These are phyloP conservation scores for Populus hybrid DNA, from an alignment of 441 rosid species.

Conservation along the genomic window DNA sequence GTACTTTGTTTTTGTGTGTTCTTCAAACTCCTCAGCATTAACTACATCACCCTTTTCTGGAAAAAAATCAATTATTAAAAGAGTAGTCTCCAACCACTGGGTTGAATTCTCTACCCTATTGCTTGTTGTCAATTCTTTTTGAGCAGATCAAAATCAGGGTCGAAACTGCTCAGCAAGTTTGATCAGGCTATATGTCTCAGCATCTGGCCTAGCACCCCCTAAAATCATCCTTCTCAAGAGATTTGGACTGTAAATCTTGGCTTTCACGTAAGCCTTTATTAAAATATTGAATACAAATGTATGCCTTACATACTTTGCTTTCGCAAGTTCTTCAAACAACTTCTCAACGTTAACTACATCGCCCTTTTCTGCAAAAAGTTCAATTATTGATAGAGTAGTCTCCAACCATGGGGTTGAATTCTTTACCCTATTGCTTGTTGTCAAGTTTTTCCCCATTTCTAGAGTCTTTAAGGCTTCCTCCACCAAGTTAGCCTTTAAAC, in stretches of 20 bases:
- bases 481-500: slow-evolving; percentile 55
- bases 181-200: slow-evolving; percentile 80
- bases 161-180: slow-evolving; percentile 60
- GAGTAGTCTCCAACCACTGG: slow-evolving; percentile 81
- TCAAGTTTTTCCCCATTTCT: slow-evolving; percentile 44
- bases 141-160: slow-evolving; percentile 22
- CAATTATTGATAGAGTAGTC: slow-evolving; percentile 63
- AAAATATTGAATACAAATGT: slow-evolving; percentile 74
- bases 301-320: slow-evolving; percentile 60
- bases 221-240: slow-evolving; percentile 84
- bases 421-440: slow-evolving; percentile 48
- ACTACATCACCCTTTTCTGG: slow-evolving; percentile 67
- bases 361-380: slow-evolving; percentile 70
- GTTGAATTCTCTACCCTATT: slow-evolving; percentile 53
- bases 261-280: slow-evolving; percentile 78
- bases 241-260: slow-evolving; percentile 54
- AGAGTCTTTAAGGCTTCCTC: slow-evolving; percentile 71
- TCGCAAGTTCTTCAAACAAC: slow-evolving; percentile 60
- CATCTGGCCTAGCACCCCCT: slow-evolving; percentile 87
- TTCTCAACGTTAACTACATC: slow-evolving; percentile 64
- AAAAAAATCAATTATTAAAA: slow-evolving; percentile 59
- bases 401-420: slow-evolving; percentile 82
- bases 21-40: slow-evolving; percentile 65
- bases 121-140: slow-evolving; percentile 34
- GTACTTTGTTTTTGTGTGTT: slow-evolving; percentile 58